Evolutionary conservation across 2,329 filamentous ascomycete genomes (phyloP).

Genomic region (Teratosphaeriaceae sp.): DNA sequence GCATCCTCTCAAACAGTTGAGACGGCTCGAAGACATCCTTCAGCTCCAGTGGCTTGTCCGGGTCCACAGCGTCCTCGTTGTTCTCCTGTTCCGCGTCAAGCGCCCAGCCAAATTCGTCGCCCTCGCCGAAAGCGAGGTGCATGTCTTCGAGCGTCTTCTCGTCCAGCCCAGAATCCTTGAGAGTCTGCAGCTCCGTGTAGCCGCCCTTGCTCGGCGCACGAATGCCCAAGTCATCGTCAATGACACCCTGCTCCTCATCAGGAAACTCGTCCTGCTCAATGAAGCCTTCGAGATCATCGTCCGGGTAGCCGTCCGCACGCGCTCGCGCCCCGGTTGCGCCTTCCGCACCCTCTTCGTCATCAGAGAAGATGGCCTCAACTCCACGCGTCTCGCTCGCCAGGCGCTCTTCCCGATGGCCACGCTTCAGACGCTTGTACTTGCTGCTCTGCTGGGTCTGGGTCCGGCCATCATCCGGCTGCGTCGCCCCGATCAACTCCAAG

Average conservation of each 20-base stretch:
- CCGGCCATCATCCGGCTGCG: conserved; percentile 62
- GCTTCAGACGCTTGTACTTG: conserved; percentile 95
- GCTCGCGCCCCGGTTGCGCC: conserved; percentile 32
- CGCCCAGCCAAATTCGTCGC: conserved; percentile 93
- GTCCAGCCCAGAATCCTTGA: conserved; percentile 61
- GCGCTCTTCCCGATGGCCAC: conserved; percentile 71
- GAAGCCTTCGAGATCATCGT: conserved; percentile 83
- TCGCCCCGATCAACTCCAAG: conserved; percentile 86
- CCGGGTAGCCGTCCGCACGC: conserved; percentile 43
- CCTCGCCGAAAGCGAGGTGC: conserved; percentile 91
- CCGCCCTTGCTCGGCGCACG: conserved; percentile 70
- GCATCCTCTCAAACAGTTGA: conserved; percentile 84
- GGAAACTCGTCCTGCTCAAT: conserved; percentile 94
- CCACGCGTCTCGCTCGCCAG: conserved; percentile 58
- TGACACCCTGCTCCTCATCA: conserved; percentile 69
- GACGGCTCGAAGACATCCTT: conserved; percentile 98
- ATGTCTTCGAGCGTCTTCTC: conserved; percentile 93
- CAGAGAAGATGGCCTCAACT: conserved; percentile 89
- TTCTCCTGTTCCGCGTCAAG: conserved; percentile 82
- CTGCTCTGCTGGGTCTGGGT: conserved; percentile 64
- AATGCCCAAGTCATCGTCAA: conserved; percentile 82
- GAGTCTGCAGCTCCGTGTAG: conserved; percentile 64
- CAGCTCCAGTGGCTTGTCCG: conserved; percentile 80
- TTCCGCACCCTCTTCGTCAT: conserved; percentile 70
- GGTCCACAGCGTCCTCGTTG: conserved; percentile 66